phyloP scores from a whole-genome alignment of 805 yeast species.

The Saccharomyces kudriavzevii region DNA sequence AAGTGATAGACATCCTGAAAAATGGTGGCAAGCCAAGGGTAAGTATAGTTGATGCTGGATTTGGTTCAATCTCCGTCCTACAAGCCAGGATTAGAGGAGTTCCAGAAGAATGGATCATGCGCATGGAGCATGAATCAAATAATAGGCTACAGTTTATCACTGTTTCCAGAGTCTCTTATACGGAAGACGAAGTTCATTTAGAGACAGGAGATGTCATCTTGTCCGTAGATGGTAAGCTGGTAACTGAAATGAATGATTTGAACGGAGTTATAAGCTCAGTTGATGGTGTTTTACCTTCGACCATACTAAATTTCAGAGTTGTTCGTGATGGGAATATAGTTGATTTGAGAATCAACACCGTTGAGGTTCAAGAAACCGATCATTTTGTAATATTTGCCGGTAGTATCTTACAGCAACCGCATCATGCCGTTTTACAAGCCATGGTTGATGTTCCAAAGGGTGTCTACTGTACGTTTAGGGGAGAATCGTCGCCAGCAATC shows the following conservation, averaged over 20 bases:
- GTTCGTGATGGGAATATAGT: constrained; percentile 64
- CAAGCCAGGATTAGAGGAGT: constrained; percentile 85
- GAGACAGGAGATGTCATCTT: constrained; percentile 70
- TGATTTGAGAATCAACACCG: constrained; percentile 56
- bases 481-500: constrained; percentile 78
- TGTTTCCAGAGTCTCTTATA: constrained; percentile 59
- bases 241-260: constrained; percentile 61
- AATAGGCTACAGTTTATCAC: constrained; percentile 68
- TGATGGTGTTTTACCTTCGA: constrained; percentile 33
- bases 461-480: constrained; percentile 71
- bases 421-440: constrained; percentile 82
- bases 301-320: constrained; percentile 46
- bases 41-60: constrained; percentile 72
- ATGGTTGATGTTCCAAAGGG: constrained; percentile 69
- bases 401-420: constrained; percentile 77
- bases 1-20: constrained; percentile 49
- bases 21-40: constrained; percentile 45
- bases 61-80: constrained; percentile 55
- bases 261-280: constrained; percentile 34
- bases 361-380: constrained; percentile 52
- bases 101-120: constrained; percentile 70
- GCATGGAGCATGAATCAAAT: constrained; percentile 51
- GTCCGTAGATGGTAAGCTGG: constrained; percentile 55
- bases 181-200: constrained; percentile 32
- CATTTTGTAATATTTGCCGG: constrained; percentile 79